These are phyloP conservation scores for Phaffomyces thermotolerans DNA, from an alignment of 805 yeast genomes.

Conservation along the genomic window DNA sequence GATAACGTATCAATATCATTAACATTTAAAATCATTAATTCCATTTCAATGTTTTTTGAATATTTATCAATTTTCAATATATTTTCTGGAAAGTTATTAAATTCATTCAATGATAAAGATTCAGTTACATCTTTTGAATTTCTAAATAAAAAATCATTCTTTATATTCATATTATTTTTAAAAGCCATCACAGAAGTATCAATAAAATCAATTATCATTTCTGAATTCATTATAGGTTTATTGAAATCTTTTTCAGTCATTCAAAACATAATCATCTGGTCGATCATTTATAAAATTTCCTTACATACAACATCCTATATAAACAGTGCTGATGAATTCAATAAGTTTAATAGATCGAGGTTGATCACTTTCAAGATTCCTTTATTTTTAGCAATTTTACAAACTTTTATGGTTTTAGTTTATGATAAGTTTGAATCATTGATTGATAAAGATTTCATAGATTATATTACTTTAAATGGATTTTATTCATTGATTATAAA, in stretches of 20 bases:
- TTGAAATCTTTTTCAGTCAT: not conserved
- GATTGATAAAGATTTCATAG: not conserved
- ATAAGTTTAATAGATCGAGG: conserved; percentile 1
- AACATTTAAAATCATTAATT: not conserved
- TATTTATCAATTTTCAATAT: not conserved
- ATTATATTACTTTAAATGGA: not conserved
- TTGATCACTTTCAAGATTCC: not conserved
- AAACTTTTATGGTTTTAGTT: not conserved
- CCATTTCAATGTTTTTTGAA: not conserved
- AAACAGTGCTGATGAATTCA: not conserved
- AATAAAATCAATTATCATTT: not conserved
- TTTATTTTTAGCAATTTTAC: not conserved
- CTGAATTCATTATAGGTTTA: too few species aligned
- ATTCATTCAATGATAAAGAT: not conserved
- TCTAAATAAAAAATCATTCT: not conserved
- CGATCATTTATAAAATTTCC: not conserved
- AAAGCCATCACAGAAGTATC: not conserved
- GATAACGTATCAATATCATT: too few species aligned
- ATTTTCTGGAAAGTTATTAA: not conserved
- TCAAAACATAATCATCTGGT: not conserved
- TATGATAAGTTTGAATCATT: not conserved
- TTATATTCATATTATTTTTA: not conserved
- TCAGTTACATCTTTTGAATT: not conserved
- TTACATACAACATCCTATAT: not conserved
- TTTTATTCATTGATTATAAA: not conserved